Base-by-base conservation (phyloP, 495 filamentous ascomycete genomes). In the Glarea lozoyensis region DNA sequence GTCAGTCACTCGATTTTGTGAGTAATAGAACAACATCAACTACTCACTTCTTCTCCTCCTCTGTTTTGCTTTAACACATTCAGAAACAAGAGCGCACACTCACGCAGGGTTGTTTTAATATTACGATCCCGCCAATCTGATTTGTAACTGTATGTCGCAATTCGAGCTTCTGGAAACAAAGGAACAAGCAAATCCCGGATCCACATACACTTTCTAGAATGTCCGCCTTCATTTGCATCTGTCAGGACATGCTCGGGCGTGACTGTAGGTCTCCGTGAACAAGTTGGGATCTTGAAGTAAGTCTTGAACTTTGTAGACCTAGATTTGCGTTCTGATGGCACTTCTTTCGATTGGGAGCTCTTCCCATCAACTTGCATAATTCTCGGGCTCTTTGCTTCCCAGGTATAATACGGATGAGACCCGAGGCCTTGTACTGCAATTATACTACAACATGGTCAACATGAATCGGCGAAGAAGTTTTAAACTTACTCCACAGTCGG, bases 81-180 rank as follows among this genome's bases (percentile, higher is more conserved):
- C 45, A 48, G 18, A 17, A 48, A 48, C 11, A 9, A n/a, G 27
- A 41, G 18, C 11, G 45, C 37, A 31, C 29, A 48, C 31, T 48
- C 25, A n/a, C 45, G 45, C 18, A 48, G 37, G 39, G 15, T 48
- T n/a, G 33, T 43, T 18, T 43, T 43, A 22, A 48, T 23, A 9
- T 1, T 12, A 13, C 20, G 33, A 43, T 43, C 39, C 39, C 33
- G 42, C 39, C 31, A 48, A 40, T 48, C 40, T 21, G 46, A 48
- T 25, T 48, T 43, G 24, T 48, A 48, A 25, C 46, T 48, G 27
- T 48, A 48, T 2, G 46, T 48, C 6, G 46, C 46, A 22, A 43
- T 48, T 19, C 46, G 46, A 22, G 34, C 40, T 34, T 48, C 27
- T 31, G 31, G 20, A 21, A 48, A 48, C 24, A 13, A 15, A 22